Conservation (phyloP, 192 early-diverging fungal genomes). For the Lobosporangium transversale region DNA sequence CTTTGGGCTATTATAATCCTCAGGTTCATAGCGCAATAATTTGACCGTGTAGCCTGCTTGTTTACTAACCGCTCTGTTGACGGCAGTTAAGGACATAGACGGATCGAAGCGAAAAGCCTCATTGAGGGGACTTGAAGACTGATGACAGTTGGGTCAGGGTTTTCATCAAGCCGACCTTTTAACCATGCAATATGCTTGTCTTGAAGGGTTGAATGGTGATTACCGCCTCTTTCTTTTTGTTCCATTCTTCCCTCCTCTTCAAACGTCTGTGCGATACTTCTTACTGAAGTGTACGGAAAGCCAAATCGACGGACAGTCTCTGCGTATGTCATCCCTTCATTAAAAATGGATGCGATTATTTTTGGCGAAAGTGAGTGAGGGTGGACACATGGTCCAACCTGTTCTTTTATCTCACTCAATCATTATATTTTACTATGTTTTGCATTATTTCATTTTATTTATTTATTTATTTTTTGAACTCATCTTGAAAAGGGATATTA, state of each 20-base stretch:
- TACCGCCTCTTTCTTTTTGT: no score
- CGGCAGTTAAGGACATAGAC: neutral
- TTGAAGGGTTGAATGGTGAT: neutral
- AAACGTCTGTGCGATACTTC: neutral
- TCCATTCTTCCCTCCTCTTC: neutral
- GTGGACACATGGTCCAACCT: no score
- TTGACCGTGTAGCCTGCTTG: constrained; percentile 12
- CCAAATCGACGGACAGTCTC: neutral
- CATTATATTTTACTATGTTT: no score
- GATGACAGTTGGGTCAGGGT: neutral
- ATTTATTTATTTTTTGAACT: no score
- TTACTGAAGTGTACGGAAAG: neutral
- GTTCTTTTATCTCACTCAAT: no score
- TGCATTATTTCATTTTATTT: neutral
- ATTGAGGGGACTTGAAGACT: neutral
- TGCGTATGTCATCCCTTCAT: no score
- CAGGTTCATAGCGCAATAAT: constrained; percentile 11
- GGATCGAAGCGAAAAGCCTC: neutral
- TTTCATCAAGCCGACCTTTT: no score
- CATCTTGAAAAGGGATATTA: no score
- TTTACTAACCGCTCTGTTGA: neutral
- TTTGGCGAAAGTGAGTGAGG: no score
- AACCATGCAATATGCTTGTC: neutral
- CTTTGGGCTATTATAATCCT: constrained; percentile 11
- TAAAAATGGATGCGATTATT: no score